Conservation (phyloP, 2,329 filamentous ascomycete species). For the Fusarium buharicum region DNA sequence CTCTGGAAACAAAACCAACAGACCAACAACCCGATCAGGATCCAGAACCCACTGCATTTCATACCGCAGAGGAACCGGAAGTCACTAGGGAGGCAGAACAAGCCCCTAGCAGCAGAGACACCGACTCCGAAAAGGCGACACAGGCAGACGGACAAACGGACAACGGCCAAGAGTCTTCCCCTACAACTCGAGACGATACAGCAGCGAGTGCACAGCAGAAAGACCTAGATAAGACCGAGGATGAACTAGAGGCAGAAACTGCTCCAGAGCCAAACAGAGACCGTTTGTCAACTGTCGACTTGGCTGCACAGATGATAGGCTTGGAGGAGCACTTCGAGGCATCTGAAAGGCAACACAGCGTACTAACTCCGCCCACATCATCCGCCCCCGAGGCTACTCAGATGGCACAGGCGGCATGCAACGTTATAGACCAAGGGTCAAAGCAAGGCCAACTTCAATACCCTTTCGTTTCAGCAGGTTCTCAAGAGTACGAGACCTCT, state of each 20-base stretch:
- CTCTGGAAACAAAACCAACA: not conserved
- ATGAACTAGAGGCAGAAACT: not conserved
- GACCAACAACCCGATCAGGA: not conserved
- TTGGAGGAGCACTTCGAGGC: conserved; percentile 9
- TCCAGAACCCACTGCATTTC: not conserved
- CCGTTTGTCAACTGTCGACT: not conserved
- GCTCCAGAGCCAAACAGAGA: not conserved
- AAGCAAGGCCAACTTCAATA: not conserved
- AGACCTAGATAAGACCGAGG: not conserved
- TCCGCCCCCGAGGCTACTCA: not conserved
- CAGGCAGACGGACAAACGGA: not conserved
- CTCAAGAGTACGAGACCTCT: not conserved
- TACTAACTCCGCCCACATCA: not conserved
- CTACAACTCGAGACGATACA: not conserved
- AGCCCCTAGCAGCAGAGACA: not conserved
- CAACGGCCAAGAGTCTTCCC: not conserved
- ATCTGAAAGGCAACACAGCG: not conserved
- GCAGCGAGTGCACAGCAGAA: not conserved
- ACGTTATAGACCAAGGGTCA: not conserved
- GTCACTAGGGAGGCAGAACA: not conserved
- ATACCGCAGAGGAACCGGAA: not conserved
- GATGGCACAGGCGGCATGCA: not conserved
- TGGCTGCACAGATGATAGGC: not conserved
- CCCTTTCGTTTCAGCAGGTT: not conserved
- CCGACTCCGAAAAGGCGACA: not conserved